Conservation (phyloP, 305 asterid genomes). For the Stenogyne calaminthoides region DNA sequence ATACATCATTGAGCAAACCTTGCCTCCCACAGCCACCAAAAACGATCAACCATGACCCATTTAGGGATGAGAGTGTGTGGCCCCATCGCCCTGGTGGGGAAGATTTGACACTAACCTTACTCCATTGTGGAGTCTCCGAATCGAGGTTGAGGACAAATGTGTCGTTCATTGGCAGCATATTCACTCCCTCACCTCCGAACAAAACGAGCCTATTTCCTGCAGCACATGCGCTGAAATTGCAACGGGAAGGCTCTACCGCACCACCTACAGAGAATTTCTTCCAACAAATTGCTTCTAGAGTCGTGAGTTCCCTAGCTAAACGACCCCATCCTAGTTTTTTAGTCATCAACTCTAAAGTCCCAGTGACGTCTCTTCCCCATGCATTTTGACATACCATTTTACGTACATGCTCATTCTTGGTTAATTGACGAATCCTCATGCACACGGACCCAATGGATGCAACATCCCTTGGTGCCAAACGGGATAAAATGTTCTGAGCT, state of each 20-base stretch:
- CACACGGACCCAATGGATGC: slow-evolving; percentile 96
- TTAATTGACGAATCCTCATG: slow-evolving; percentile 72
- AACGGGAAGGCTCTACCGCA: slow-evolving; percentile 86
- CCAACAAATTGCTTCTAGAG: slow-evolving; percentile 94
- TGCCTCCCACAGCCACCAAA: slow-evolving; percentile 93
- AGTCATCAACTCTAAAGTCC: slow-evolving; percentile 77
- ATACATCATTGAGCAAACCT: slow-evolving; percentile 90
- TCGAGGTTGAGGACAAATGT: slow-evolving; percentile 92
- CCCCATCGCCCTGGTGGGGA: slow-evolving; percentile 99
- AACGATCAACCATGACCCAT: slow-evolving; percentile 84
- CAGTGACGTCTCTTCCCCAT: slow-evolving; percentile 94
- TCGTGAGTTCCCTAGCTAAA: slow-evolving; percentile 88
- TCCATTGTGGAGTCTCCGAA: slow-evolving; percentile 79
- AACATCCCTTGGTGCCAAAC: slow-evolving; percentile 88
- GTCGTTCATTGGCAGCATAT: slow-evolving; percentile 99
- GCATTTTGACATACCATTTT: slow-evolving; percentile 96
- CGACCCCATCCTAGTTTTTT: slow-evolving; percentile 91
- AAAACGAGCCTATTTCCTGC: slow-evolving; percentile 86
- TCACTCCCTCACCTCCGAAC: slow-evolving; percentile 96
- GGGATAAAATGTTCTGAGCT: slow-evolving; percentile 85
- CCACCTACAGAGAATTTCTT: slow-evolving; percentile 85
- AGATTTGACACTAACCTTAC: slow-evolving; percentile 70
- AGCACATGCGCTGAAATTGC: slow-evolving; percentile 95
- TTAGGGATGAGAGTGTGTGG: slow-evolving; percentile 84
- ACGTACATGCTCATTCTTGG: slow-evolving; percentile 83